These are phyloP conservation scores for Coriaria nepalensis DNA, from an alignment of 306 rosid genomes.

Conservation along the genomic window DNA sequence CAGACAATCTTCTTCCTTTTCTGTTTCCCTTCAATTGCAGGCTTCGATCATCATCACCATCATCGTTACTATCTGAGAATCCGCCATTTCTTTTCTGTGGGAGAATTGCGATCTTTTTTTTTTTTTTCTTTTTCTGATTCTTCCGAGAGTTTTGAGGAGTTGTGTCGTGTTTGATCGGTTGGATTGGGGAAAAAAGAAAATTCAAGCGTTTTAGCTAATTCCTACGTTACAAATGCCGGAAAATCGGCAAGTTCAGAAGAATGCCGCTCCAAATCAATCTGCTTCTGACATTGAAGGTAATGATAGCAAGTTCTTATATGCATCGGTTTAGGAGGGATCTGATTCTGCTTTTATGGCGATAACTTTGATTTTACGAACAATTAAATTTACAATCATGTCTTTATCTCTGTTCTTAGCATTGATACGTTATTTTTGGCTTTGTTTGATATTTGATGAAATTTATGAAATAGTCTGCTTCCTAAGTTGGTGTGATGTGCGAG, in stretches of 20 bases:
- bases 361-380: slow-evolving; percentile 1
- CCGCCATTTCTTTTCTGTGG: too few relatives aligned
- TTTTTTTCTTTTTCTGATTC: slow-evolving; percentile 17
- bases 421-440: too few relatives aligned
- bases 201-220: slow-evolving; percentile 6
- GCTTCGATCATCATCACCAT: too few relatives aligned
- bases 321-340: slow-evolving; percentile 22
- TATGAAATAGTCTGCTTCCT: too few relatives aligned
- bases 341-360: slow-evolving; percentile 12
- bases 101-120: background rate
- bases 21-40: too few relatives aligned
- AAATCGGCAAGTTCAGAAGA: slow-evolving; percentile 52
- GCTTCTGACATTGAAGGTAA: slow-evolving; percentile 62
- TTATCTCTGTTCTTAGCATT: slow-evolving; percentile 1
- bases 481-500: too few relatives aligned
- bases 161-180: slow-evolving; percentile 28
- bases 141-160: slow-evolving; percentile 14
- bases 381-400: slow-evolving; percentile 21
- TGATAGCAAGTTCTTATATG: background rate
- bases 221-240: slow-evolving; percentile 72
- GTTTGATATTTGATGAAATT: too few relatives aligned
- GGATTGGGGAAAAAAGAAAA: slow-evolving; percentile 11
- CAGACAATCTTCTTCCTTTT: too few relatives aligned
- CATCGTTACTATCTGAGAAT: too few relatives aligned
- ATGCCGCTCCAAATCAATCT: slow-evolving; percentile 56